Evolutionary conservation across 2,329 filamentous ascomycete genomes (phyloP), one percentile per base, ranked within the genome.

Genomic region (Pochonia chlamydosporia): DNA sequence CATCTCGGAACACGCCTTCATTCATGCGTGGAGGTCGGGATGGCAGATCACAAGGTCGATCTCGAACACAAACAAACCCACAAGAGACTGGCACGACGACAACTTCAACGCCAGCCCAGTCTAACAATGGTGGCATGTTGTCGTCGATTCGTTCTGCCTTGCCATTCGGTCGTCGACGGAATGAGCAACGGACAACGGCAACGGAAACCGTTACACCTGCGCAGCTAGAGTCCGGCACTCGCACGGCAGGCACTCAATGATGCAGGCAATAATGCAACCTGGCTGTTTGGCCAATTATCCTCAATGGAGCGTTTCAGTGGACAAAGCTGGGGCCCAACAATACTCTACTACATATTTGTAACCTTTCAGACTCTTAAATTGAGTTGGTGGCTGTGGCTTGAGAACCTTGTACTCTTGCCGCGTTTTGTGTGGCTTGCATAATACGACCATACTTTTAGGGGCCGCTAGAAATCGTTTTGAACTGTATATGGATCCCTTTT

Each of bases 151-250:
- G 66, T 24, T 59, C 57, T 25, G 62, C 59, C 16, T 48, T 69
- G 10, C 55, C 59, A 11, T 64, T 68, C 16, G 62, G 62, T 33
- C 57, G 60, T 45, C 54, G 60, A 37, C 56, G 52, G 25, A 57
- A 59, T 42, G 47, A 53, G 26, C 51, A 56, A 20, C 43, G 54
- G 21, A 35, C 50, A 18, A 44, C 52, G 9, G 49, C 59, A 2
- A 52, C 56, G 24, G 54, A 56, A 18, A 45, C 49, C 8, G 59
- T 67, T 24, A 74, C 72, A 10, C 73, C 73, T 5, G 71, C 70
- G 43, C 71, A 75, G 52, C 63, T 76, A 10, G 73, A 76, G 58
- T 65, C 73, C 21, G 73, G 70, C 46, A 60, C 62, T 43, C 64
- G 65, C 43, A 55, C 54, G 14, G 40, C 55, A 4, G 40, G 48